phyloP scores from a whole-genome alignment of 108 stramenopile genomes.

The Stephanodiscus minutulus region DNA sequence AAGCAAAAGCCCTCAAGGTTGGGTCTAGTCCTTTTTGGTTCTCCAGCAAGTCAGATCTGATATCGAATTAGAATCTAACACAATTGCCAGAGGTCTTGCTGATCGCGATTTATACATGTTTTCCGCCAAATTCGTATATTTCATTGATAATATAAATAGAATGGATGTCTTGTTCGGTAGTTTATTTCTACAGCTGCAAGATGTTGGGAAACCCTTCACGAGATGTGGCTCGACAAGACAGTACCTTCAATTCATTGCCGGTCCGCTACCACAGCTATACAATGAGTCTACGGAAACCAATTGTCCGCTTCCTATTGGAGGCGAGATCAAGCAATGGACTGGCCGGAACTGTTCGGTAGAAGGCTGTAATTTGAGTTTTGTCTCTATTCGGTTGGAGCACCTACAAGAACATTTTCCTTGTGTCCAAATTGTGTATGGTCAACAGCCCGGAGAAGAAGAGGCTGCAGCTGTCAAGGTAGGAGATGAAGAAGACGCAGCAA shows the following conservation, averaged over 20 bases:
- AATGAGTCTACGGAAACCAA: constrained; percentile 86
- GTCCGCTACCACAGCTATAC: constrained; percentile 61
- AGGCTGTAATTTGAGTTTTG: constrained; percentile 86
- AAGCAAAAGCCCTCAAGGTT: constrained; percentile 83
- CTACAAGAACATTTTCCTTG: constrained; percentile 81
- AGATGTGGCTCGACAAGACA: constrained; percentile 72
- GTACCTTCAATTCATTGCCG: constrained; percentile 54
- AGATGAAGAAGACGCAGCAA: constrained; percentile 65
- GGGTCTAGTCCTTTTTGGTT: constrained; percentile 86
- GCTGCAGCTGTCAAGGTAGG: constrained; percentile 25
- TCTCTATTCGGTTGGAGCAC: constrained; percentile 79
- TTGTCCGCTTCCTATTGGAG: constrained; percentile 81
- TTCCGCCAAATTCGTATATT: constrained; percentile 70
- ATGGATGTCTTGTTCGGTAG: constrained; percentile 91
- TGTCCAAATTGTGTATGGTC: constrained; percentile 89
- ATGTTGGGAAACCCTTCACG: constrained; percentile 89
- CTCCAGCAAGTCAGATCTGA: constrained; percentile 85
- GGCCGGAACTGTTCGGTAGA: constrained; percentile 49
- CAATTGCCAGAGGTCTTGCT: constrained; percentile 84
- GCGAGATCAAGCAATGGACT: constrained; percentile 84
- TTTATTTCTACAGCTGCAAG: constrained; percentile 86
- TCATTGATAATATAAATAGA: constrained; percentile 71
- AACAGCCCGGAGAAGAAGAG: constrained; percentile 46
- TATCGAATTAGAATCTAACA: constrained; percentile 89
- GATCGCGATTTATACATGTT: constrained; percentile 75